Base-by-base conservation (phyloP, 177 flowering plant genomes). In the Vitis hybrid region DNA sequence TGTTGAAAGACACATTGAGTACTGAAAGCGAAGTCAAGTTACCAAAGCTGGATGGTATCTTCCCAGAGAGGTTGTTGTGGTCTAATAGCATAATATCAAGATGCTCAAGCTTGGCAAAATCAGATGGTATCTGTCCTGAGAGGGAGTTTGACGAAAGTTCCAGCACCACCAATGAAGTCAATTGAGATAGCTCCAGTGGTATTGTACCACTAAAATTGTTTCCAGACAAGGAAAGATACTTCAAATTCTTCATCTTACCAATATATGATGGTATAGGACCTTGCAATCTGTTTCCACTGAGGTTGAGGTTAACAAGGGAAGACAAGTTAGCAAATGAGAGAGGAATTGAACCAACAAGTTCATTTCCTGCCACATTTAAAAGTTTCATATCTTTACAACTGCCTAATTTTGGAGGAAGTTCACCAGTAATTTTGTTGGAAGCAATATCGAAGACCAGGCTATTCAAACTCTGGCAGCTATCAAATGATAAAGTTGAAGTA, bases 1-100 rank as follows among this genome's bases (percentile, higher is more conserved):
- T 71, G 63, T 71, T 71, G 62, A 71, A 71, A 20, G 74, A 71
- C n/a, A 71, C 74, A 57, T 71, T 56, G 47, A 71, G 64, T 13
- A 47, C 62, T 33, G 74, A 71, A 20, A 71, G 74, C 1, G 63
- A 18, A 12, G 74, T 60, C 65, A 31, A 38, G 56, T 38, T 64
- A 24, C 56, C n/a, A 12, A 71, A 64, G 18, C 68, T 66, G 53
- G 74, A 56, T 17, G 74, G 74, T 33, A 68, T 62, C 55, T 49
- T 51, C 17, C 69, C 69, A 10, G 77, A 44, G n/a, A 74, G 72
- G 2, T 68, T 53, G 59, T 73, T 67, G 22, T 67, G 52, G 67
- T 73, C 63, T 22, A 73, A 28, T 18, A 47, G 58, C 31, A 73
- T 24, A 67, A 44, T 12, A 18, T 24, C 55, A 1, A 73, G 71